These are phyloP conservation scores for Euptelea pleiosperma DNA, from an alignment of 164 flowering plant genomes.

Conservation along the genomic window DNA sequence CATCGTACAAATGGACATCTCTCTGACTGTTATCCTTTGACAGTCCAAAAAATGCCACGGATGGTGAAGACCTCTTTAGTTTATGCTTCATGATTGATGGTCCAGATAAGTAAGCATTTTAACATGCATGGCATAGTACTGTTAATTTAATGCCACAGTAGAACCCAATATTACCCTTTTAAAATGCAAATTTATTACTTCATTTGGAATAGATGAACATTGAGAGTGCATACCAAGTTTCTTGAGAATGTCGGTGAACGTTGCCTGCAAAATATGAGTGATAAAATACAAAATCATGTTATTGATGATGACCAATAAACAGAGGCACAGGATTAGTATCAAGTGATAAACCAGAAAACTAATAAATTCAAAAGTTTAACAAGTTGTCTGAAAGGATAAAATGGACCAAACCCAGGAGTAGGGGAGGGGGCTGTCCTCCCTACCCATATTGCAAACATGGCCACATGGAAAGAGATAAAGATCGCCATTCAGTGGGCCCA, in stretches of 20 bases:
- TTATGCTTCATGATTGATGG: background rate
- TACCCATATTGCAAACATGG: too few species aligned
- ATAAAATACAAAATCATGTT: background rate
- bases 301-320: background rate
- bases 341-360: too few species aligned
- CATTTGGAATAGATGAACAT: background rate
- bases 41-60: background rate
- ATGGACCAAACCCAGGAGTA: too few species aligned
- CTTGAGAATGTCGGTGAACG: constrained; percentile 80
- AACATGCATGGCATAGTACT: too few species aligned
- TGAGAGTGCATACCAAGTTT: constrained; percentile 47
- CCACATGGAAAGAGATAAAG: too few species aligned
- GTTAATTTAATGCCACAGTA: too few species aligned
- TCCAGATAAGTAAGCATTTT: background rate
- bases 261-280: constrained; percentile 52
- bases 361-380: too few species aligned
- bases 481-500: too few species aligned
- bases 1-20: background rate
- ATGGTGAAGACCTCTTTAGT: background rate
- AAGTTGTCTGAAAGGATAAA: too few species aligned
- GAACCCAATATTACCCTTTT: too few species aligned
- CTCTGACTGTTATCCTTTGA: background rate
- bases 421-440: too few species aligned
- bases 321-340: too few species aligned
- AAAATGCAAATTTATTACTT: background rate